Percentiles rank a stretch among this genome's conserved stretches.
These are phyloP conservation scores for Talaromyces piceae DNA, from an alignment of 2,329 filamentous ascomycete genomes.

Conservation along the genomic window DNA sequence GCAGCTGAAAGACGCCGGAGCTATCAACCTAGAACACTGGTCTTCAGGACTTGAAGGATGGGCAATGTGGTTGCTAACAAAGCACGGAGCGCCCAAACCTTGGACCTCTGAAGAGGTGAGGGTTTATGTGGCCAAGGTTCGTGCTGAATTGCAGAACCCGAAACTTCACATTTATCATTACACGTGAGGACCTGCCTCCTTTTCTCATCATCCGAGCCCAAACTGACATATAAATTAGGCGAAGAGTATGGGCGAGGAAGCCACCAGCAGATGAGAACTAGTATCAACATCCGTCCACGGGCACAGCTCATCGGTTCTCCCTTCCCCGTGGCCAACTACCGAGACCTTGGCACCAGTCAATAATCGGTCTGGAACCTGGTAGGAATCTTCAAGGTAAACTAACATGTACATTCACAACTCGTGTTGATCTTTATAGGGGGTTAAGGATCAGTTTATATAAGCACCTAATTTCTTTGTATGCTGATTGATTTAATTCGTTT, in stretches of 20 bases:
- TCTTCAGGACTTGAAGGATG: slow-evolving; percentile 5
- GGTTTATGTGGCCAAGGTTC: slow-evolving; percentile 17
- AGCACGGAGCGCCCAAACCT: slow-evolving; percentile 12
- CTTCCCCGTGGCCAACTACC: too few species aligned
- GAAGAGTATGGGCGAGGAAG: slow-evolving; percentile 6
- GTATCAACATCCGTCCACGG: background rate
- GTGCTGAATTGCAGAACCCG: slow-evolving; percentile 15
- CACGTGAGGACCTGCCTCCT: slow-evolving; percentile 9
- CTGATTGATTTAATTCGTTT: too few species aligned
- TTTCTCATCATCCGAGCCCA: background rate
- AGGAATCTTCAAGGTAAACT: too few species aligned
- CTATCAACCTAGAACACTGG: slow-evolving; percentile 4
- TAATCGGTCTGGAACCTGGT: too few species aligned
- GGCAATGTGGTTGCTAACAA: slow-evolving; percentile 6
- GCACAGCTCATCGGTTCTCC: background rate
- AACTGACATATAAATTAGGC: background rate
- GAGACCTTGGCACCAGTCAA: too few species aligned
- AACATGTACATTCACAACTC: too few species aligned
- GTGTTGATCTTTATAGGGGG: too few species aligned
- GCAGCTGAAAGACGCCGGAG: slow-evolving; percentile 8
- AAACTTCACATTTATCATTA: slow-evolving; percentile 14
- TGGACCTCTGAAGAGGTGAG: slow-evolving; percentile 18
- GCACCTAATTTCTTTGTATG: too few species aligned
- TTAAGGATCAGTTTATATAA: too few species aligned
- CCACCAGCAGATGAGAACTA: background rate